Evolutionary conservation across 768 basidiomycete genomes (phyloP), one percentile per base, ranked within the genome.

Genomic region (Grammothele lineata): DNA sequence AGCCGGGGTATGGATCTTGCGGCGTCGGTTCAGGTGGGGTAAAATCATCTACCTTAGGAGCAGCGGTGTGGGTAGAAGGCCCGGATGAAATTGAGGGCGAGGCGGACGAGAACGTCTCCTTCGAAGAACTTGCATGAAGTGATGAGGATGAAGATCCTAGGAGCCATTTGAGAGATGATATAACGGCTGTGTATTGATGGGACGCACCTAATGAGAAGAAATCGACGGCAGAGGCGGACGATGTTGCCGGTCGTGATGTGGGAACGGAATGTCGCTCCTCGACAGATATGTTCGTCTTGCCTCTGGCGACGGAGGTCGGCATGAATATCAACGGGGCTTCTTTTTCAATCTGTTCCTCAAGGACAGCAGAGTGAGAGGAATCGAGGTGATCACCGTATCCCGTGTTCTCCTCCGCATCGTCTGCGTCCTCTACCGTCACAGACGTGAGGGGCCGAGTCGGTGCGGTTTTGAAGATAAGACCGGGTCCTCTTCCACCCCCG

Each of bases 1-100:
- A 93, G 5, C 91, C 91, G 1, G 91, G 91, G 62, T 91, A 90
- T 14, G 79, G 77, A 59, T 92, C 91, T 7, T 72, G 71, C 3
- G 78, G 76, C 5, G 81, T 84, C 1, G 91, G 90, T 43, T 83
- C 80, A 1, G 88, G 90, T 0, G 83, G 79, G 34, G 76, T 70
- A 54, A 83, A 90, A 36, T 78, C 79, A 5, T 83, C 75, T 10
- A 92, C 62, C 12, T 63, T 63, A 4, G 89, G 89, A 0, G 90
- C 89, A 19, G 89, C 79, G 18, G 71, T 58, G 18, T 67, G 58
- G 12, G 61, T 51, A 33, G 58, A 52, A n/a, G 48, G 34, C 17
- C 19, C 36, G 22, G 53, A 37, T 2, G 45, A 12, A 12, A 51
- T 35, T 11, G 45, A 26, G 25, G 55, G 56, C 14, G 50, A 43